Evolutionary conservation across 495 filamentous ascomycete species (phyloP).

Genomic region (Schizothecium vesticola): DNA sequence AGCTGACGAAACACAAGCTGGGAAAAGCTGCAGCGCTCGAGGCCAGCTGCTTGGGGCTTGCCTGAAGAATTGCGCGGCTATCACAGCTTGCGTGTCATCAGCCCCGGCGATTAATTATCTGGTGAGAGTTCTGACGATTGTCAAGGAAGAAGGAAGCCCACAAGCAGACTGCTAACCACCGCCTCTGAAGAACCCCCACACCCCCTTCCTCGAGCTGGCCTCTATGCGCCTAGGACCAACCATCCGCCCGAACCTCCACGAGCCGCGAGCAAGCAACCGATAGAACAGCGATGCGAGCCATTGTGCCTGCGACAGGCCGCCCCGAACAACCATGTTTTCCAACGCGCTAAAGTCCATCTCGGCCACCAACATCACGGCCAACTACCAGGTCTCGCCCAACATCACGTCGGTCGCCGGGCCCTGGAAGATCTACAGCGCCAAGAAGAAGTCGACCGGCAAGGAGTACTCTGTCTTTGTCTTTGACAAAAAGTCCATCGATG

Average conservation of each 20-base stretch:
- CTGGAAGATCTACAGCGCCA: conserved; percentile 96
- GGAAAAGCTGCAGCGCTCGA: background rate
- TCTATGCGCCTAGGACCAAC: background rate
- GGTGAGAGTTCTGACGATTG: background rate
- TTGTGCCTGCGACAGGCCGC: background rate
- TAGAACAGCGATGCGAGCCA: conserved; percentile 13
- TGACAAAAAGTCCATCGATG: conserved; percentile 78
- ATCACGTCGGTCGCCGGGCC: conserved; percentile 72
- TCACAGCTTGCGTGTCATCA: background rate
- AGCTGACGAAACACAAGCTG: conserved; percentile 6
- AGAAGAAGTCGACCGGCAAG: conserved; percentile 88
- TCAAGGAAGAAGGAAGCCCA: background rate
- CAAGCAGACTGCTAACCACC: background rate
- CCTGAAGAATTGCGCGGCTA: background rate
- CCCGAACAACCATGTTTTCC: conserved; percentile 67
- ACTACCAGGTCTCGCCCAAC: conserved; percentile 72
- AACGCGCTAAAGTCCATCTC: conserved; percentile 87
- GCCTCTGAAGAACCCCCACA: background rate
- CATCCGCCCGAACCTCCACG: no score
- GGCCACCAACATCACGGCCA: conserved; percentile 78
- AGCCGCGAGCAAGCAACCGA: background rate
- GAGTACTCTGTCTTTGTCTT: conserved; percentile 90
- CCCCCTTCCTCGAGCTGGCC: background rate
- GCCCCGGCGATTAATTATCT: background rate
- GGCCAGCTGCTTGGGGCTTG: background rate